phyloP scores from a whole-genome alignment of 2,329 filamentous ascomycete genomes.

The Sarocladiaceae sp. region DNA sequence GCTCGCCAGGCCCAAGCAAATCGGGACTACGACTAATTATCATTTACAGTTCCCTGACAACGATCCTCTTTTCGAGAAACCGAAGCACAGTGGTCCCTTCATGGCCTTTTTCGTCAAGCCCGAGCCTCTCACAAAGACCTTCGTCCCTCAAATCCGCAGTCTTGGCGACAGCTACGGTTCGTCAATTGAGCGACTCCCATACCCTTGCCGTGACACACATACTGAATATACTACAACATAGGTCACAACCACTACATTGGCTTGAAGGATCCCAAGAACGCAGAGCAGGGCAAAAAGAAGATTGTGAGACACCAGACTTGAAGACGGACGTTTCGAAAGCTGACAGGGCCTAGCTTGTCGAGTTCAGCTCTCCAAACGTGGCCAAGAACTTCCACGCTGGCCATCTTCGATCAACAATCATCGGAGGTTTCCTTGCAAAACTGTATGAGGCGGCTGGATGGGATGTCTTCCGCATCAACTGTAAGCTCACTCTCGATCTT shows the following conservation, averaged over 20 bases:
- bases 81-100: conserved; percentile 60
- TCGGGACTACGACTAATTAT: too few species aligned
- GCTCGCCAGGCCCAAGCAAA: too few species aligned
- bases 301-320: conserved; percentile 25
- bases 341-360: conserved; percentile 47
- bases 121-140: conserved; percentile 55
- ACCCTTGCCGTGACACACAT: conserved; percentile 5
- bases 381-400: conserved; percentile 80
- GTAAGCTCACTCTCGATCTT: conserved; percentile 13
- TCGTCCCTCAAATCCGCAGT: conserved; percentile 64
- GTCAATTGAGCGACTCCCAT: not conserved
- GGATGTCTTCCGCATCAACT: conserved; percentile 68
- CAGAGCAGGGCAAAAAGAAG: conserved; percentile 55
- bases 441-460: conserved; percentile 65
- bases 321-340: not conserved
- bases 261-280: conserved; percentile 54
- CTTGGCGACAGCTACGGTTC: conserved; percentile 44
- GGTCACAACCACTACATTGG: conserved; percentile 37
- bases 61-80: conserved; percentile 66
- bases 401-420: conserved; percentile 72
- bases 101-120: conserved; percentile 76
- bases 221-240: conserved; percentile 6
- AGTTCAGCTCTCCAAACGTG: conserved; percentile 82
- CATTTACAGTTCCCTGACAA: conserved; percentile 70
- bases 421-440: conserved; percentile 70